Percentiles rank a stretch among this genome's conserved stretches.
Conservation (phyloP, 129 eudicot species). For the Ambrosia artemisiifolia region DNA sequence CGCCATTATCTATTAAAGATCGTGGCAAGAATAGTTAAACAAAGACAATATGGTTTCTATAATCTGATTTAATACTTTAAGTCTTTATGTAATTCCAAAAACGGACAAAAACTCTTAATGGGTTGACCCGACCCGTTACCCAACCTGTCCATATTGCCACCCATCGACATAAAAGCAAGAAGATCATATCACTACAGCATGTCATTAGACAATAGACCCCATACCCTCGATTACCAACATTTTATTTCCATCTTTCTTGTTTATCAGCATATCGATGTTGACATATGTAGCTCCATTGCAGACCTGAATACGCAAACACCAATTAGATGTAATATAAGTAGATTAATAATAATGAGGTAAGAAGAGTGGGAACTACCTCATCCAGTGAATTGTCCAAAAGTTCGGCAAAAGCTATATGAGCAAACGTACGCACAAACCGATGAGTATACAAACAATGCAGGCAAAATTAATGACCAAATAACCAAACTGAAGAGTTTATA, state of each 20-base stretch:
- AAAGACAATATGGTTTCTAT: not conserved
- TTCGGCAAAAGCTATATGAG: conserved; percentile 79
- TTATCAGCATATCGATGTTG: conserved; percentile 71
- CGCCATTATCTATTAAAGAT: conserved; percentile 67
- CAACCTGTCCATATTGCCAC: not conserved
- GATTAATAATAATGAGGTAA: not conserved
- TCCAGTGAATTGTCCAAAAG: conserved; percentile 91
- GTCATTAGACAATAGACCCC: not conserved
- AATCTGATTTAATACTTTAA: not conserved
- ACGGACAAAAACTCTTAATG: not conserved
- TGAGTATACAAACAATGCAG: conserved; percentile 11
- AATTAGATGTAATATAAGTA: not conserved
- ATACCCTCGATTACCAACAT: conserved; percentile 93
- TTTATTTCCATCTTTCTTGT: conserved; percentile 74
- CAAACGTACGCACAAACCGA: not conserved
- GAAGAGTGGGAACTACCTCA: conserved; percentile 45
- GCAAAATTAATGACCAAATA: not conserved
- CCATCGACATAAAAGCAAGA: not conserved
- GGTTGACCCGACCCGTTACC: not conserved
- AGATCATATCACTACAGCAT: not conserved
- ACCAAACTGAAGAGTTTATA: conserved; percentile 4
- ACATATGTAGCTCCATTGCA: conserved; percentile 83
- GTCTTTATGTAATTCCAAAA: not conserved
- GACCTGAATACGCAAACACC: conserved; percentile 36
- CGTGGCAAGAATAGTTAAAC: conserved; percentile 1